Percentiles rank a stretch among this genome's conserved stretches.
phyloP scores from a whole-genome alignment of 306 rosid species.

The Malus asiatica region DNA sequence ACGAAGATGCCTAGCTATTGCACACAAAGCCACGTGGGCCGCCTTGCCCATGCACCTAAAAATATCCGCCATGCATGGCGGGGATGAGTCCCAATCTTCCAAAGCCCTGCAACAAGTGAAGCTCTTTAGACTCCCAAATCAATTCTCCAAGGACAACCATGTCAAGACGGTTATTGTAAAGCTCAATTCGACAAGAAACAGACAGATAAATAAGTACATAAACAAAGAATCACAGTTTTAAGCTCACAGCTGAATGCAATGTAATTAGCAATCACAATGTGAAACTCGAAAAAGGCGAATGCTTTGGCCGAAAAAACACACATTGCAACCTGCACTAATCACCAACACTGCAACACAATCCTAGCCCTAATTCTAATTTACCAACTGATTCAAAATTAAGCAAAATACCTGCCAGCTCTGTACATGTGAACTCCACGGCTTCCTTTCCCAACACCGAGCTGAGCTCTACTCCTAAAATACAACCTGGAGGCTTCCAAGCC shows the following conservation, averaged over 20 bases:
- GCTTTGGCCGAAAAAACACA: neutral
- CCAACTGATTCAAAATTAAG: neutral
- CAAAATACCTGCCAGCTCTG: slow-evolving; percentile 76
- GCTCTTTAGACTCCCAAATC: neutral
- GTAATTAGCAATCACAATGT: neutral
- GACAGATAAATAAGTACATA: neutral
- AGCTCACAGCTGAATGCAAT: neutral
- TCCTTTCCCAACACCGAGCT: slow-evolving; percentile 53
- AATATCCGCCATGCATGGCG: slow-evolving; percentile 87
- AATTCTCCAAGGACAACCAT: neutral
- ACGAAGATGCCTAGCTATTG: slow-evolving; percentile 90
- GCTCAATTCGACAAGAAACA: neutral
- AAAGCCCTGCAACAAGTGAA: slow-evolving; percentile 58
- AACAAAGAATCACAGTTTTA: neutral
- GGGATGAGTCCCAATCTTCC: slow-evolving; percentile 94
- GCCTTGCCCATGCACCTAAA: slow-evolving; percentile 97
- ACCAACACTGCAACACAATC: neutral
- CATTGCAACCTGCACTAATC: neutral
- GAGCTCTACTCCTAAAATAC: slow-evolving; percentile 67
- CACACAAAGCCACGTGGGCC: slow-evolving; percentile 65
- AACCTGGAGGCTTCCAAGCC: slow-evolving; percentile 81
- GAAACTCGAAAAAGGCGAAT: neutral
- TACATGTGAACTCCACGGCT: slow-evolving; percentile 79
- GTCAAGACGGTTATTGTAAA: neutral
- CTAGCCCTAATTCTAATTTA: neutral